Evolutionary conservation across 2,329 filamentous ascomycete species (phyloP).

Genomic region (Ampelomyces quisqualis): DNA sequence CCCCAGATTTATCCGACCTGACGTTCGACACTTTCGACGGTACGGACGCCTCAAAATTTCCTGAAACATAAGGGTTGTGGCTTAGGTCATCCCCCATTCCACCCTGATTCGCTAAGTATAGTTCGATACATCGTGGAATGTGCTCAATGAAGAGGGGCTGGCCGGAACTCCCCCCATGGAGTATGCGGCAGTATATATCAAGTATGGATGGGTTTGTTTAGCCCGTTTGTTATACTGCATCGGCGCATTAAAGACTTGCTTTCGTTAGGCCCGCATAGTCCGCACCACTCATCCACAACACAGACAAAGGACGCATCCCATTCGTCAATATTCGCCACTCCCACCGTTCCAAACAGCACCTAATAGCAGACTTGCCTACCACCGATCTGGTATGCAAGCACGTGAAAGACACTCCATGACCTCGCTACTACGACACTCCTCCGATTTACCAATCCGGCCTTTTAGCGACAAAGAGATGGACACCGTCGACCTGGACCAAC

Average conservation of each 20-base stretch:
- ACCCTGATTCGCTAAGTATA: conserved; percentile 38
- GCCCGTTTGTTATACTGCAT: conserved; percentile 39
- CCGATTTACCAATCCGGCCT: conserved; percentile 46
- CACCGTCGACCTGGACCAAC: conserved; percentile 59
- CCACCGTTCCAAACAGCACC: conserved; percentile 12
- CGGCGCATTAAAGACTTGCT: conserved; percentile 28
- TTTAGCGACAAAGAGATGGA: conserved; percentile 55
- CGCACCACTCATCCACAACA: conserved; percentile 22
- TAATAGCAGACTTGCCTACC: conserved; percentile 14
- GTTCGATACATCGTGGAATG: conserved; percentile 35
- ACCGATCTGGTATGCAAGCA: conserved; percentile 22
- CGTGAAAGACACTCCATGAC: conserved; percentile 33
- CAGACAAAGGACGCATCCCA: conserved; percentile 29
- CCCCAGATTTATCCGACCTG: conserved; percentile 15
- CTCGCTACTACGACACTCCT: conserved; percentile 27
- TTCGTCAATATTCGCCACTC: conserved; percentile 15
- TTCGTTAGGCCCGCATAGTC: conserved; percentile 23
- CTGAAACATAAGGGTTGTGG: conserved; percentile 30
- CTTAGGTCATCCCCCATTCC: conserved; percentile 40
- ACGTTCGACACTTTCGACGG: conserved; percentile 18
- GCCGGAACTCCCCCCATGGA: conserved; percentile 29
- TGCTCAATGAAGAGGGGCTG: conserved; percentile 34
- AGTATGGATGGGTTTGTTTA: conserved; percentile 34
- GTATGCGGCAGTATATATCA: conserved; percentile 23
- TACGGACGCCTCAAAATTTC: conserved; percentile 21